phyloP scores from a whole-genome alignment of 2,329 filamentous ascomycete genomes.

The Beauveria varroae region DNA sequence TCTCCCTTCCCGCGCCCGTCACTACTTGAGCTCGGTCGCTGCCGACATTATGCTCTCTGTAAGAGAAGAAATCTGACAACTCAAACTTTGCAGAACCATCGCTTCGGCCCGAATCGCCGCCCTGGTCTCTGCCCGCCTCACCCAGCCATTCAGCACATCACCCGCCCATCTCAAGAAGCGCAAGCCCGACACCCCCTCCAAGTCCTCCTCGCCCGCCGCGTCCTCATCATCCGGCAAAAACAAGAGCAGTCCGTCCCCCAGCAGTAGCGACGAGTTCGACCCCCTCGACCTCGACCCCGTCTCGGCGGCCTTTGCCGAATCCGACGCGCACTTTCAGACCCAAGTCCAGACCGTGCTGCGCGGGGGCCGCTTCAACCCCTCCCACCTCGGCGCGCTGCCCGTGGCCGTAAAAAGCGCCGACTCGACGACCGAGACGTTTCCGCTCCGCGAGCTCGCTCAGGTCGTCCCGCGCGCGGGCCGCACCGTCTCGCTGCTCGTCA shows the following conservation, averaged over 20 bases:
- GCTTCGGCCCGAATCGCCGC: not conserved
- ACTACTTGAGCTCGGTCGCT: too few relatives aligned
- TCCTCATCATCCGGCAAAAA: constrained; percentile 8
- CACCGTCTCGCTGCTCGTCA: constrained; percentile 33
- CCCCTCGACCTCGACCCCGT: constrained; percentile 44
- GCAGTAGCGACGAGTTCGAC: constrained; percentile 29
- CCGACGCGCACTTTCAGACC: constrained; percentile 35
- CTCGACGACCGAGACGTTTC: constrained; percentile 26
- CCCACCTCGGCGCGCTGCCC: constrained; percentile 37
- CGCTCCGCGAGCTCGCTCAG: constrained; percentile 48
- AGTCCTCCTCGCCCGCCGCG: constrained; percentile 13
- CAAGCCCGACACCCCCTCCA: constrained; percentile 20
- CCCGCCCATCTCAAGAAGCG: constrained; percentile 29
- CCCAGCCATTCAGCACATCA: constrained; percentile 25
- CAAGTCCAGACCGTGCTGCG: constrained; percentile 32
- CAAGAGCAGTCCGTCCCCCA: constrained; percentile 13
- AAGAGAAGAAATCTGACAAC: not conserved
- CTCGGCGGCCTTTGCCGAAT: constrained; percentile 32
- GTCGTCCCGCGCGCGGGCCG: constrained; percentile 40
- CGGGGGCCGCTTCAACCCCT: constrained; percentile 46
- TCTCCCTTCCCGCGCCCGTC: not conserved
- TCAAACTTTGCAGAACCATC: not conserved
- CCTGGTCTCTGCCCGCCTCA: not conserved
- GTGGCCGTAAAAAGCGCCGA: constrained; percentile 29
- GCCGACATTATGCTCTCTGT: not conserved